Evolutionary conservation across 441 rosid species (phyloP).

Genomic region (Manihot esculenta): DNA sequence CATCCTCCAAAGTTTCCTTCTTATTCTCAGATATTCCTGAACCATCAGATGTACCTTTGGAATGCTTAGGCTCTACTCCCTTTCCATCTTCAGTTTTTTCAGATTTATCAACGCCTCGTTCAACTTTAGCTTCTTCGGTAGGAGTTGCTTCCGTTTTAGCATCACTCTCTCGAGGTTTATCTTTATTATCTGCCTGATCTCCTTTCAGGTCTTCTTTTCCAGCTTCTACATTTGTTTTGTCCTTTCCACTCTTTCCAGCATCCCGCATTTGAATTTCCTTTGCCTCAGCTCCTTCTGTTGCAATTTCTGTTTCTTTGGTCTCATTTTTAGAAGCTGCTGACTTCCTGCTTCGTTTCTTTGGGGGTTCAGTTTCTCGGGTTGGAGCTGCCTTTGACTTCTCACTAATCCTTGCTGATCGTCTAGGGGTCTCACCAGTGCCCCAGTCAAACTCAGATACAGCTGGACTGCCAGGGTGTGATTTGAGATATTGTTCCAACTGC

Average conservation of each 20-base stretch:
- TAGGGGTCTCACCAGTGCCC: constrained; percentile 87
- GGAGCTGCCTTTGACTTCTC: constrained; percentile 64
- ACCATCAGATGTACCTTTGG: constrained; percentile 16
- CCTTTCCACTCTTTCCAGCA: constrained; percentile 31
- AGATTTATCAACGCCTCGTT: constrained; percentile 18
- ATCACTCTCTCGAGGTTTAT: constrained; percentile 26
- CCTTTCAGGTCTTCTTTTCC: constrained; percentile 31
- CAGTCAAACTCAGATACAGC: constrained; percentile 68
- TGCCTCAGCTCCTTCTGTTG: constrained; percentile 27
- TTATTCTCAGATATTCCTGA: constrained; percentile 20
- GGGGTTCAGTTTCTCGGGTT: constrained; percentile 48
- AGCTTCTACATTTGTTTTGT: constrained; percentile 24
- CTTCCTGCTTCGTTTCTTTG: constrained; percentile 63
- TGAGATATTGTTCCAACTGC: constrained; percentile 86
- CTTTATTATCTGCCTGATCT: constrained; percentile 27
- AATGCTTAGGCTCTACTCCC: constrained; percentile 22
- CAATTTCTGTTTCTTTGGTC: constrained; percentile 34
- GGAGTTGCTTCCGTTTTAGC: constrained; percentile 27
- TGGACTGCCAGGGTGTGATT: constrained; percentile 75
- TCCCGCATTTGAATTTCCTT: constrained; percentile 37
- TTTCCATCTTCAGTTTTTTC: constrained; percentile 26
- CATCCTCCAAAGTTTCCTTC: constrained; percentile 25
- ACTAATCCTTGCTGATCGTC: constrained; percentile 85
- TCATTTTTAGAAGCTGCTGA: constrained; percentile 47
- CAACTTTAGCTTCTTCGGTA: constrained; percentile 25